Conservation (phyloP, 345 rosid genomes). For the Acer negundo region DNA sequence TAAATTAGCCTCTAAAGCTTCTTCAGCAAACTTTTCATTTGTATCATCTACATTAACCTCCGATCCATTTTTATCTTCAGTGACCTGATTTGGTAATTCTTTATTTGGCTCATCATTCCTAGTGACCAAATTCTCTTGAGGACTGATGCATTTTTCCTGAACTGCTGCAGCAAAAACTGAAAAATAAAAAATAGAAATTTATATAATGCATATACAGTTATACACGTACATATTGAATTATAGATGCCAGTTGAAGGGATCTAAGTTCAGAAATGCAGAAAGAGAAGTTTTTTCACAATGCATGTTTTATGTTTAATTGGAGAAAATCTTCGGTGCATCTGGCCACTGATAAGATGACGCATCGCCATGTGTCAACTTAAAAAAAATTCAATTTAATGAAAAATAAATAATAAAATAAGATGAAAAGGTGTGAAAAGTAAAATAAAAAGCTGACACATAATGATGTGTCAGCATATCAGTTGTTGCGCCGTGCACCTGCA, state of each 20-base stretch:
- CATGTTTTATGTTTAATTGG: background rate
- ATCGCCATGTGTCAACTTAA: too few species aligned
- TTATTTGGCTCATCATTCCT: constrained; percentile 33
- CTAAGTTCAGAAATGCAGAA: background rate
- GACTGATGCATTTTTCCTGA: constrained; percentile 37
- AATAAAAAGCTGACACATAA: too few species aligned
- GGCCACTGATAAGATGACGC: too few species aligned
- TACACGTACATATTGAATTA: background rate
- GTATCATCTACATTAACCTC: constrained; percentile 35
- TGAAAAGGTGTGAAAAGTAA: too few species aligned
- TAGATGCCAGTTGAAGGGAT: background rate
- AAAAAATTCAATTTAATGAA: too few species aligned
- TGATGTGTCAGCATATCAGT: too few species aligned
- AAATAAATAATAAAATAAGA: too few species aligned
- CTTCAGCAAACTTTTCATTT: constrained; percentile 39
- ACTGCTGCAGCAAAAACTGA: constrained; percentile 38
- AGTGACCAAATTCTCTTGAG: constrained; percentile 18
- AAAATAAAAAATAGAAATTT: background rate
- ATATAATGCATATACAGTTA: background rate
- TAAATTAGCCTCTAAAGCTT: constrained; percentile 40
- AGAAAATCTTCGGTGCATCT: too few species aligned
- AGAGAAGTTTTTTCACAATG: background rate
- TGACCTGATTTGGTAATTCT: constrained; percentile 33
- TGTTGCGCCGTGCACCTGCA: too few species aligned
- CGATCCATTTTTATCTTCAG: constrained; percentile 31